Percentiles rank a stretch among this genome's conserved stretches.
Conservation (phyloP, 2,329 filamentous ascomycete species). For the Lojkania enalia region DNA sequence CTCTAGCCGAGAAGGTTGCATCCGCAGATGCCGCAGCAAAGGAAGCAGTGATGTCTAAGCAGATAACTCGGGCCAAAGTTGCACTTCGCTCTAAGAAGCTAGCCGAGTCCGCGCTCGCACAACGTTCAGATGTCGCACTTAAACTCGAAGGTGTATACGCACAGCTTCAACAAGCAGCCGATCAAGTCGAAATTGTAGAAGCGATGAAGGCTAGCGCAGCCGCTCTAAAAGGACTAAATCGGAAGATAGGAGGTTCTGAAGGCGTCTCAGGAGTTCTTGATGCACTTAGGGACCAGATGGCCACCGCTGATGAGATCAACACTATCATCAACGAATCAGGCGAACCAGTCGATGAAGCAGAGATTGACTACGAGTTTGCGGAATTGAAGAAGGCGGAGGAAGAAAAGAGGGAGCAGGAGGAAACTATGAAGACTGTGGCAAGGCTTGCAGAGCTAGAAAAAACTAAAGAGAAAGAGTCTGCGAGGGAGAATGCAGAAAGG, state of each 20-base stretch:
- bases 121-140: conserved; percentile 71
- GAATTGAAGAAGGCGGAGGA: conserved; percentile 72
- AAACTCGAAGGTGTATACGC: conserved; percentile 82
- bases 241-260: conserved; percentile 74
- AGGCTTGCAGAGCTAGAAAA: conserved; percentile 42
- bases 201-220: conserved; percentile 79
- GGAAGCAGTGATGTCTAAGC: conserved; percentile 71
- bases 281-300: conserved; percentile 76
- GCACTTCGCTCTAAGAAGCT: conserved; percentile 82
- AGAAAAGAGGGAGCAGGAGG: conserved; percentile 72
- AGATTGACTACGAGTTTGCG: conserved; percentile 86
- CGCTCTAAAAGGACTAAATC: conserved; percentile 73
- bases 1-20: conserved; percentile 60
- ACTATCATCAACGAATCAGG: conserved; percentile 69
- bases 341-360: conserved; percentile 68
- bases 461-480: conserved; percentile 55
- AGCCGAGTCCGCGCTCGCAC: conserved; percentile 72
- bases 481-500: conserved; percentile 27
- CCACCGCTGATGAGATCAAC: conserved; percentile 72
- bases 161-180: conserved; percentile 83
- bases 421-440: conserved; percentile 59
- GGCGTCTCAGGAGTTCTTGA: conserved; percentile 77
- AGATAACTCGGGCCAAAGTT: conserved; percentile 73
- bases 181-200: conserved; percentile 80
- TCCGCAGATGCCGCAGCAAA: conserved; percentile 62